phyloP scores from a whole-genome alignment of 2,329 filamentous ascomycete genomes.

The Cadophora sp. region DNA sequence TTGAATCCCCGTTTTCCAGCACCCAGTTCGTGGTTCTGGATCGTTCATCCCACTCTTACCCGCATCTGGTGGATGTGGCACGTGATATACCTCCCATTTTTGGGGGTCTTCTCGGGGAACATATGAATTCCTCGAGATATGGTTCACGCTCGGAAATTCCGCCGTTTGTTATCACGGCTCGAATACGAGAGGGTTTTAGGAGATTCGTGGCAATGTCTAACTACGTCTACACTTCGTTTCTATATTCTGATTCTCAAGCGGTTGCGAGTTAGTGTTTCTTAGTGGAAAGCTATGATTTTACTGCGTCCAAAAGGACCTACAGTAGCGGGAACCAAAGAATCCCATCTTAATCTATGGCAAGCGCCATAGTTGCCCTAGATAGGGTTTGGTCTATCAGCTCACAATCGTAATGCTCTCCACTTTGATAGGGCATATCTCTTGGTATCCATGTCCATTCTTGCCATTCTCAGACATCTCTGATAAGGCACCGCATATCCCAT shows the following conservation, averaged over 20 bases:
- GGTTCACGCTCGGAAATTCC: not conserved
- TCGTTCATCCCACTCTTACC: conserved; percentile 9
- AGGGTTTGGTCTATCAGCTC: not conserved
- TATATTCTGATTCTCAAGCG: not conserved
- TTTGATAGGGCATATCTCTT: conserved; percentile 10
- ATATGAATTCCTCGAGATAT: not conserved
- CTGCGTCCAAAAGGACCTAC: not conserved
- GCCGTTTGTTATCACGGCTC: not conserved
- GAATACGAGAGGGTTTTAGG: not conserved
- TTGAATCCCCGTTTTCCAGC: not conserved
- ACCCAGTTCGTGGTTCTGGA: not conserved
- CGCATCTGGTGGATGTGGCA: not conserved
- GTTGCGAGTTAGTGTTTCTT: not conserved
- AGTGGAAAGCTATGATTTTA: not conserved
- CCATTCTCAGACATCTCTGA: conserved; percentile 4
- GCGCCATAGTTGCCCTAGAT: not conserved
- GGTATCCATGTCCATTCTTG: not conserved
- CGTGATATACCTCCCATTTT: not conserved
- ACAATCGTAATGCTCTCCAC: conserved; percentile 10
- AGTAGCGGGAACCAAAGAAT: not conserved
- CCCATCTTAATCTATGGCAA: not conserved
- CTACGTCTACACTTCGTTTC: not conserved
- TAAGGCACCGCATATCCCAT: not conserved
- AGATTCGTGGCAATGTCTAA: not conserved
- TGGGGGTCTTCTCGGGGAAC: not conserved